phyloP scores from a whole-genome alignment of 257 asterid species.

The Scutellaria baicalensis region DNA sequence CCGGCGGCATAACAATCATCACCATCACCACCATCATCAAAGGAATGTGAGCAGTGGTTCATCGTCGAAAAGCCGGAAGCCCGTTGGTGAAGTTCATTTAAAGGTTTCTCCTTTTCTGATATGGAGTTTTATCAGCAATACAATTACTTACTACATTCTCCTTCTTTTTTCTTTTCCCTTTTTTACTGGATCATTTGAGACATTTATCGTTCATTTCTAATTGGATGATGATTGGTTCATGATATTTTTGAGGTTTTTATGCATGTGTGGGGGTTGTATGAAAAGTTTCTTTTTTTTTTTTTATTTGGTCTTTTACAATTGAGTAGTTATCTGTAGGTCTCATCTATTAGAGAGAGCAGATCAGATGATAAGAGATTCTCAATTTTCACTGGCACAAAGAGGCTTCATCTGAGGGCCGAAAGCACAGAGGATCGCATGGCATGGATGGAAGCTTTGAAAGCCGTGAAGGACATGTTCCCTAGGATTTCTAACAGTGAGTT shows the following conservation, averaged over 20 bases:
- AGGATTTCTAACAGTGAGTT: constrained; percentile 93
- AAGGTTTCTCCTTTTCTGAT: constrained; percentile 34
- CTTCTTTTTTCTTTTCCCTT: background rate
- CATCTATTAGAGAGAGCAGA: constrained; percentile 77
- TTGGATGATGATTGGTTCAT: background rate
- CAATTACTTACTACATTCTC: background rate
- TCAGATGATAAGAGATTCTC: constrained; percentile 94
- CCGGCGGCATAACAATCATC: constrained; percentile 19
- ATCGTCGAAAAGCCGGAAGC: constrained; percentile 41
- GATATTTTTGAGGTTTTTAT: background rate
- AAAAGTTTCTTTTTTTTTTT: background rate
- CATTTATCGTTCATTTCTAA: background rate
- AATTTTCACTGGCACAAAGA: constrained; percentile 89
- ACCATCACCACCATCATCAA: constrained; percentile 18
- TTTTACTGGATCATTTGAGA: background rate
- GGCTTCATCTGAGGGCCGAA: constrained; percentile 88
- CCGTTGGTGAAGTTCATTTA: constrained; percentile 95
- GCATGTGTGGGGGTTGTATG: background rate
- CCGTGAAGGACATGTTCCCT: constrained; percentile 88
- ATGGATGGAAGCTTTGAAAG: constrained; percentile 91
- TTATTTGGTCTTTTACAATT: constrained; percentile 14
- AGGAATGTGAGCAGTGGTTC: constrained; percentile 22
- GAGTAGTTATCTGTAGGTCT: constrained; percentile 55
- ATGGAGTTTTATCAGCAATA: constrained; percentile 5
- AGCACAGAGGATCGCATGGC: constrained; percentile 72